Percentiles rank a stretch among this genome's conserved stretches.
Conservation (phyloP, 2,329 filamentous ascomycete genomes). For the Tolypocladium guangdongense region DNA sequence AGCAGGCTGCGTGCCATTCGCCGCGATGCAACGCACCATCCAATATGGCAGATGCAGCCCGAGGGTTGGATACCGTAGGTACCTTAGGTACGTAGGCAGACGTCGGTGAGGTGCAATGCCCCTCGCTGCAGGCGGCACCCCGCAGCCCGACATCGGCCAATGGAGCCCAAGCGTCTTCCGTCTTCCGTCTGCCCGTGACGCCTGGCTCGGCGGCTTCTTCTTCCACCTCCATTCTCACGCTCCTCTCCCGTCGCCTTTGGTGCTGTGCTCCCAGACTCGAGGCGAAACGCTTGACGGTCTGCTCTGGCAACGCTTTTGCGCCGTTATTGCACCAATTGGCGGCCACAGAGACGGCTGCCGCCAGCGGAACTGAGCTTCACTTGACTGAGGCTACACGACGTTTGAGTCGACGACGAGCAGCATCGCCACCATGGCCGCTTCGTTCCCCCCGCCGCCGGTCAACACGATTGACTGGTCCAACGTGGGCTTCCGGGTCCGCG, state of each 20-base stretch:
- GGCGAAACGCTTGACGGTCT: background rate
- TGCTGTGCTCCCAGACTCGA: background rate
- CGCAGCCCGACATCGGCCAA: conserved; percentile 5
- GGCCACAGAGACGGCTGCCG: background rate
- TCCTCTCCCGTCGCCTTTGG: too few relatives aligned
- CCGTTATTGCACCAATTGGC: background rate
- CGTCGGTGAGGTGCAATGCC: background rate
- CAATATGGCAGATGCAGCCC: too few relatives aligned
- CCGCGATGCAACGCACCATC: background rate
- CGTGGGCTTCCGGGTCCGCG: conserved; percentile 83
- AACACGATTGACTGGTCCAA: conserved; percentile 87
- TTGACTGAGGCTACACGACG: background rate
- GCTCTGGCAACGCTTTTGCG: background rate
- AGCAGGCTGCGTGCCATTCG: background rate
- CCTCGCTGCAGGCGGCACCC: background rate
- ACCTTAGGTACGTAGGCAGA: too few relatives aligned
- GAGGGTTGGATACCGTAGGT: background rate
- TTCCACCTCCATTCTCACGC: background rate
- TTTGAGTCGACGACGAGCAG: background rate
- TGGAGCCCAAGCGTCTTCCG: too few relatives aligned
- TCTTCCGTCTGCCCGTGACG: too few relatives aligned
- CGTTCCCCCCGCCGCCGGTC: conserved; percentile 67
- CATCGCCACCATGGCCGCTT: conserved; percentile 30
- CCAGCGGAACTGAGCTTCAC: background rate
- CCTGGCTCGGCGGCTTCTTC: background rate